phyloP scores from a whole-genome alignment of 1,284 basidiomycete genomes.

The Ustilago vetiveriae region DNA sequence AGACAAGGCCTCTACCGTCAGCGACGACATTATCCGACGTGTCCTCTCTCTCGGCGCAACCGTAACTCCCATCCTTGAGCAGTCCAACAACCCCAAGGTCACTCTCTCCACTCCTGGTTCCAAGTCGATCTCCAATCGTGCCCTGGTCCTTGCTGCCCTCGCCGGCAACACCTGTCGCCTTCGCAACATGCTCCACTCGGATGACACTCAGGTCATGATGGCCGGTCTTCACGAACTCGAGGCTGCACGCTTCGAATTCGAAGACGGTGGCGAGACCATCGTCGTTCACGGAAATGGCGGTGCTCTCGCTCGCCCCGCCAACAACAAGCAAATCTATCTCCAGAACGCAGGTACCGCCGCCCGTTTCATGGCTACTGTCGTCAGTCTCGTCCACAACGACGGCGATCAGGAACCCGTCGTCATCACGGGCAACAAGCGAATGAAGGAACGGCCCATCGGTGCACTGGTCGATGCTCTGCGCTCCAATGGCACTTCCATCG shows the following conservation, averaged over 20 bases:
- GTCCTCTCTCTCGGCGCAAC: conserved; percentile 74
- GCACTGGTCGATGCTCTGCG: conserved; percentile 92
- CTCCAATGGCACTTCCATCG: conserved; percentile 81
- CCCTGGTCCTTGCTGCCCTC: conserved; percentile 90
- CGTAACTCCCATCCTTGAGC: conserved; percentile 39
- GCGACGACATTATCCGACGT: conserved; percentile 63
- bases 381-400: conserved; percentile 73
- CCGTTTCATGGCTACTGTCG: conserved; percentile 95
- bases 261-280: conserved; percentile 90
- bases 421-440: conserved; percentile 96
- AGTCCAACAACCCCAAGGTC: conserved; percentile 69
- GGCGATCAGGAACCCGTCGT: conserved; percentile 65
- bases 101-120: conserved; percentile 92
- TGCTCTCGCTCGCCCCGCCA: conserved; percentile 69
- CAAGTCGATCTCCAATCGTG: conserved; percentile 96
- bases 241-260: conserved; percentile 90
- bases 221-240: conserved; percentile 77
- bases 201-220: conserved; percentile 99
- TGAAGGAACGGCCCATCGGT: conserved; percentile 95
- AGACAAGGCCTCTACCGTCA: conserved; percentile 86
- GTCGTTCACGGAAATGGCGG: conserved; percentile 90
- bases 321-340: conserved; percentile 88
- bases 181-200: conserved; percentile 91
- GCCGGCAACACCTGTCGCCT: conserved; percentile 87
- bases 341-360: conserved; percentile 98